A percentile compares a stretch with the other conserved stretches of the same genome.
phyloP scores from a whole-genome alignment of 164 flowering plant genomes.

The Vitis labrusca region DNA sequence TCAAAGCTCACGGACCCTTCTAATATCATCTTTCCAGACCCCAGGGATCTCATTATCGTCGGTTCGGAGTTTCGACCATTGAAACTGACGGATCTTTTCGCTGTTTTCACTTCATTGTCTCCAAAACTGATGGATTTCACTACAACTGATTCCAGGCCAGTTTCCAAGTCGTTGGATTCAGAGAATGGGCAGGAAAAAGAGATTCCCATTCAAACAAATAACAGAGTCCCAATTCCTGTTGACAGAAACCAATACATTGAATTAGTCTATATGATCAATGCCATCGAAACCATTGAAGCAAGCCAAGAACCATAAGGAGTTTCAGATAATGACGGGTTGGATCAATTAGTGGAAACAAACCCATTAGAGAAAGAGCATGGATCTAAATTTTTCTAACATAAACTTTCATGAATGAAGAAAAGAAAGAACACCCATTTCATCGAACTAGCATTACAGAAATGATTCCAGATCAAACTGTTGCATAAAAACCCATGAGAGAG shows the following conservation, averaged over 20 bases:
- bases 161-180: conserved; percentile 39
- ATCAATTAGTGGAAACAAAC: not conserved
- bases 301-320: too few species aligned
- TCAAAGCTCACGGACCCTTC: conserved; percentile 58
- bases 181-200: conserved; percentile 58
- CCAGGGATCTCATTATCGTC: conserved; percentile 45
- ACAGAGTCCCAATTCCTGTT: conserved; percentile 16
- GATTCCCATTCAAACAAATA: conserved; percentile 54
- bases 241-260: conserved; percentile 5
- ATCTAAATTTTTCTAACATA: not conserved
- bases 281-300: too few species aligned
- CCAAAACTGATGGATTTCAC: conserved; percentile 61
- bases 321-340: too few species aligned
- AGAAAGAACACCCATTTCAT: conserved; percentile 10
- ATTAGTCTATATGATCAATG: too few species aligned
- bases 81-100: conserved; percentile 54
- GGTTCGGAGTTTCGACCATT: conserved; percentile 44
- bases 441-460: not conserved
- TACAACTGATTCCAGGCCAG: conserved; percentile 38
- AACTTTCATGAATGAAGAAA: not conserved
- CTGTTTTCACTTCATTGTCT: conserved; percentile 40
- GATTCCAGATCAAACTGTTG: not conserved
- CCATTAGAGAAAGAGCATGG: not conserved
- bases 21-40: conserved; percentile 36
- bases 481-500: not conserved